phyloP scores from a whole-genome alignment of 352 stramenopile species.

The Peronospora belbahrii region DNA sequence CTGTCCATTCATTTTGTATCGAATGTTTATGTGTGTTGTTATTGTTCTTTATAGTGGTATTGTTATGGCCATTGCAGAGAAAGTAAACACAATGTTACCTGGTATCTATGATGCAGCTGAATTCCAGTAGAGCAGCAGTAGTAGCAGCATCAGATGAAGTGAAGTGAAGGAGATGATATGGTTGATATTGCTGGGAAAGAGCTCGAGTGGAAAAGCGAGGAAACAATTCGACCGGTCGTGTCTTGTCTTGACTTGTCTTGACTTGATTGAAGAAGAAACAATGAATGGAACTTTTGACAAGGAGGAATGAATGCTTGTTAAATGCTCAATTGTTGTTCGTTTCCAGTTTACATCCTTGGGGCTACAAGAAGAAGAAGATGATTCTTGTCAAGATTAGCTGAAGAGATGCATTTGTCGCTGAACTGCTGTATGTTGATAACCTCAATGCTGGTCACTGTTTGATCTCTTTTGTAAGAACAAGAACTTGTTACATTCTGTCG shows the following conservation, averaged over 20 bases:
- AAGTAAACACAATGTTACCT: conserved; percentile 94
- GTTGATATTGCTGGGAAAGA: too few species aligned
- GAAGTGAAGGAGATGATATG: too few species aligned
- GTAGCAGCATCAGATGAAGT: conserved; percentile 10
- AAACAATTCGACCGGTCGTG: too few species aligned
- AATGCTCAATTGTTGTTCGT: too few species aligned
- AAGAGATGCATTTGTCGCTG: conserved; percentile 84
- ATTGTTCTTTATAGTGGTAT: conserved; percentile 74
- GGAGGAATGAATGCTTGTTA: too few species aligned
- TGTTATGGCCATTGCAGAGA: conserved; percentile 95
- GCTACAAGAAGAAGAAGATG: conserved; percentile 85
- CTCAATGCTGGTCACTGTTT: conserved; percentile 82
- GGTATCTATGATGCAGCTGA: conserved; percentile 93
- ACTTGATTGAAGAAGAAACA: too few species aligned
- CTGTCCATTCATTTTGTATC: too few species aligned
- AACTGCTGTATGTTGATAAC: conserved; percentile 92
- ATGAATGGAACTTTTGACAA: too few species aligned
- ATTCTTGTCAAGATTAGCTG: conserved; percentile 78
- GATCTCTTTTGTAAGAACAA: conserved; percentile 74
- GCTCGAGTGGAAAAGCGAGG: too few species aligned
- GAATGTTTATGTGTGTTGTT: conserved; percentile 13
- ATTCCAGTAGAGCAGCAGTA: conserved; percentile 78
- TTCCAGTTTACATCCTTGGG: too few species aligned
- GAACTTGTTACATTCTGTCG: conserved; percentile 21
- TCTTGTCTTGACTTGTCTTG: conserved; percentile 88